A percentile compares a stretch with the other conserved stretches of the same genome.
Evolutionary conservation across 75 land plant genomes (phyloP).

Genomic region (Ceratopteris richardii): DNA sequence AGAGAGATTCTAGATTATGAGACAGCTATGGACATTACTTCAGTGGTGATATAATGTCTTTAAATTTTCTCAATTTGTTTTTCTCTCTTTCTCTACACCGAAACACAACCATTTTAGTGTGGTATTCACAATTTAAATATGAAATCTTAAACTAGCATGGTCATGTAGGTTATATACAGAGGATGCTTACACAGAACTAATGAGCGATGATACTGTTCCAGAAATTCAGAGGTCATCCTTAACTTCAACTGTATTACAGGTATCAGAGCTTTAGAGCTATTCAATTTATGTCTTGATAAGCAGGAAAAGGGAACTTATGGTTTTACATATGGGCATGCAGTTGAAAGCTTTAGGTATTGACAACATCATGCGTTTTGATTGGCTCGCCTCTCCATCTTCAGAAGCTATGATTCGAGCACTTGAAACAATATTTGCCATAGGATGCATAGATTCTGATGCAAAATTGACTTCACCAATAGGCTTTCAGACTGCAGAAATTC

Average conservation of each 20-base stretch:
- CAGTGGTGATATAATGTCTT: too few species aligned
- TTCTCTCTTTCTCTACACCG: too few species aligned
- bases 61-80: too few species aligned
- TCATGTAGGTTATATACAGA: slow-evolving; percentile 73
- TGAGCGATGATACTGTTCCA: slow-evolving; percentile 72
- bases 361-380: slow-evolving; percentile 87
- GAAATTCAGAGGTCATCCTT: slow-evolving; percentile 95
- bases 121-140: too few species aligned
- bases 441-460: slow-evolving; percentile 76
- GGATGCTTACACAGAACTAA: slow-evolving; percentile 61
- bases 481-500: slow-evolving; percentile 92
- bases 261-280: slow-evolving; percentile 5
- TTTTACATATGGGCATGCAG: slow-evolving; percentile 23
- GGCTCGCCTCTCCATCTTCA: slow-evolving; percentile 86
- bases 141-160: too few species aligned
- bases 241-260: slow-evolving; percentile 75
- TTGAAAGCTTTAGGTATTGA: slow-evolving; percentile 92
- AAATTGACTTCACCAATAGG: slow-evolving; percentile 88
- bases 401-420: slow-evolving; percentile 91
- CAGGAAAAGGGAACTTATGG: not conserved
- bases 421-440: slow-evolving; percentile 80
- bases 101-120: too few species aligned
- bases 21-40: too few species aligned
- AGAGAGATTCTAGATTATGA: too few species aligned
- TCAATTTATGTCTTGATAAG: too few species aligned